Evolutionary conservation across 2,329 filamentous ascomycete genomes (phyloP), one percentile per base, ranked within the genome.

Genomic region (Ascochyta koolunga): DNA sequence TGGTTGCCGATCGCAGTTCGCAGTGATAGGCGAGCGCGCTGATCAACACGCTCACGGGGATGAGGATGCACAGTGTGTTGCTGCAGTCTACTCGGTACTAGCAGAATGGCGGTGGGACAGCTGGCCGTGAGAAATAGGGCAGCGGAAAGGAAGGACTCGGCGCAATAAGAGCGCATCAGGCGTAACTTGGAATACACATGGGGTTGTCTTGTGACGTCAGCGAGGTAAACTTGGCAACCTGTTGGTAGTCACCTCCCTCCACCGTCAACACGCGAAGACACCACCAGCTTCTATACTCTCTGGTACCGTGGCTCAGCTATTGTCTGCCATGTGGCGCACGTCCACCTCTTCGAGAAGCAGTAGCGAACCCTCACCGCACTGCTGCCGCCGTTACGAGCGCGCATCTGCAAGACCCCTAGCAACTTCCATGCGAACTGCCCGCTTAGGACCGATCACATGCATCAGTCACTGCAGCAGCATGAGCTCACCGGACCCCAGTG

Each of bases 1-100:
- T 49, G 54, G 50, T 56, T 56, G 62, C 58, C 59, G 62, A 62
- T 65, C 45, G 56, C 54, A 49, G 51, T 51, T 50, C 41, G 50
- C 54, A 56, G 47, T 54, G 59, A 58, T 60, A 55, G 61, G 62
- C 55, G 50, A 54, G 46, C 25, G 59, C 40, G 45, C 22, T 31
- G 60, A 59, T 60, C 55, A 60, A 36, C 57, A 51, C 51, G 44
- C 44, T 35, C 55, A 39, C 47, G 35, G 44, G 49, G 29, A 27
- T 29, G 44, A 33, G 16, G 39, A 49, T 44, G 50, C 50, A 54
- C 50, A 44, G 50, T 54, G 44, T 25, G 51, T 40, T 24, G 43
- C 33, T 13, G 27, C 31, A 33, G n/a, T 16, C 27, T 29, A 33
- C 36, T n/a, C n/a, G n/a, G n/a, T n/a, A n/a, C n/a, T n/a, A n/a